Evolutionary conservation across 805 yeast species (phyloP).

Genomic region (Tetrapisispora phaffii): DNA sequence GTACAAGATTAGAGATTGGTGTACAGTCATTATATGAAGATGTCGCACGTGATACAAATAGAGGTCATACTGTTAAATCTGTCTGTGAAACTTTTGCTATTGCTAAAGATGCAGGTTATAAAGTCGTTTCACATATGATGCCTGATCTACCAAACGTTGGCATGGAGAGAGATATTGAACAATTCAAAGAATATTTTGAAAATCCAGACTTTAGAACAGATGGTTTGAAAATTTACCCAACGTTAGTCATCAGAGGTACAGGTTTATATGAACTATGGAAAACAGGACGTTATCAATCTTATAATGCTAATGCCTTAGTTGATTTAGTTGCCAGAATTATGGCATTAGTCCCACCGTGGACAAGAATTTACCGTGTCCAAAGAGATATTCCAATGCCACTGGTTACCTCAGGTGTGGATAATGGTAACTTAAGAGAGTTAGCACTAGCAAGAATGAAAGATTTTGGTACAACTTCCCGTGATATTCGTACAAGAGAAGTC

Average conservation of each 20-base stretch:
- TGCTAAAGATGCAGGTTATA: conserved; percentile 97
- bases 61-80: conserved; percentile 95
- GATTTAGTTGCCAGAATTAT: conserved; percentile 92
- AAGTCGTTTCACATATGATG: conserved; percentile 98
- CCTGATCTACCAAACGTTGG: conserved; percentile 98
- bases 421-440: conserved; percentile 89
- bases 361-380: conserved; percentile 95
- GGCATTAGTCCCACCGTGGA: conserved; percentile 98
- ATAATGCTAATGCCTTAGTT: conserved; percentile 86
- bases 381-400: conserved; percentile 99
- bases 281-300: conserved; percentile 86
- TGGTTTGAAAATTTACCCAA: conserved; percentile 91
- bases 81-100: conserved; percentile 92
- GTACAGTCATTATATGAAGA: conserved; percentile 96
- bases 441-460: conserved; percentile 97
- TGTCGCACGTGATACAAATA: conserved; percentile 94
- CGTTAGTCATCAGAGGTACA: conserved; percentile 93
- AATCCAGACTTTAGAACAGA: conserved; percentile 96
- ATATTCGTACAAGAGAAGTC: conserved; percentile 94
- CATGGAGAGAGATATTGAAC: conserved; percentile 94
- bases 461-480: conserved; percentile 91
- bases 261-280: conserved; percentile 97
- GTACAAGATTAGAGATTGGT: conserved; percentile 93
- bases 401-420: conserved; percentile 95
- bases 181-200: conserved; percentile 91